Evolutionary conservation across 139 green algal species (phyloP).

Genomic region (Helicosporidium sp.): DNA sequence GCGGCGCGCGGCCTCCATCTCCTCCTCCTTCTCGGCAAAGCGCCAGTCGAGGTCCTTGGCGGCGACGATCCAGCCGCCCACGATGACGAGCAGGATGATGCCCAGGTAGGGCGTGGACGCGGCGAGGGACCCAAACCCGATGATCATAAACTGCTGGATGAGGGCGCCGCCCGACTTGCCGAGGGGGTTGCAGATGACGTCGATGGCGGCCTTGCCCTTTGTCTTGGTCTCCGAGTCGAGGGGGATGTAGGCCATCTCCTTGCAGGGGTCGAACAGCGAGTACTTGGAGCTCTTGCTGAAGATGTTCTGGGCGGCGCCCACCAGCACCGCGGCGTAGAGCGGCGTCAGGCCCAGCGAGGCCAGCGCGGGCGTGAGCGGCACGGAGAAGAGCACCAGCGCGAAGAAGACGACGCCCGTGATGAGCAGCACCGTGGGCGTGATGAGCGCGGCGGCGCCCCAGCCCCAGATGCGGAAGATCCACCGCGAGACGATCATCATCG

Average conservation of each 20-base stretch:
- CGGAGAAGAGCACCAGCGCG: constrained; percentile 68
- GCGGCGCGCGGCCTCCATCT: background rate
- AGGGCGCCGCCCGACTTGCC: constrained; percentile 93
- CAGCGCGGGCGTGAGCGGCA: constrained; percentile 52
- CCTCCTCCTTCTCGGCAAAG: constrained; percentile 9
- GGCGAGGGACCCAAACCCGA: constrained; percentile 86
- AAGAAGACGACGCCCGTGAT: constrained; percentile 90
- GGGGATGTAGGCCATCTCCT: constrained; percentile 99
- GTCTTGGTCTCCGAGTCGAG: constrained; percentile 76
- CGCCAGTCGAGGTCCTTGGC: constrained; percentile 29
- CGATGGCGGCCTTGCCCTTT: constrained; percentile 98
- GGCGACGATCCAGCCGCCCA: constrained; percentile 71
- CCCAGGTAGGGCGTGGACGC: constrained; percentile 91
- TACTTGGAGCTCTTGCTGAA: constrained; percentile 97
- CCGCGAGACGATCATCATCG: constrained; percentile 87
- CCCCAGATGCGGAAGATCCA: constrained; percentile 91
- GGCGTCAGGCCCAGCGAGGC: constrained; percentile 70
- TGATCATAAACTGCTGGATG: constrained; percentile 96
- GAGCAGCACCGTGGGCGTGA: constrained; percentile 90
- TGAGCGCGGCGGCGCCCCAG: constrained; percentile 84
- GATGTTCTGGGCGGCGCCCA: constrained; percentile 93
- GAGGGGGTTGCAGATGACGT: constrained; percentile 98
- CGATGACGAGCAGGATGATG: constrained; percentile 74
- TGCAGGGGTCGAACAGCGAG: constrained; percentile 97
- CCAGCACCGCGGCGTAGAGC: constrained; percentile 82